Percentiles rank a stretch among this genome's conserved stretches.
Conservation (phyloP, 202 grass and related monocot genomes). For the Zizania palustris region DNA sequence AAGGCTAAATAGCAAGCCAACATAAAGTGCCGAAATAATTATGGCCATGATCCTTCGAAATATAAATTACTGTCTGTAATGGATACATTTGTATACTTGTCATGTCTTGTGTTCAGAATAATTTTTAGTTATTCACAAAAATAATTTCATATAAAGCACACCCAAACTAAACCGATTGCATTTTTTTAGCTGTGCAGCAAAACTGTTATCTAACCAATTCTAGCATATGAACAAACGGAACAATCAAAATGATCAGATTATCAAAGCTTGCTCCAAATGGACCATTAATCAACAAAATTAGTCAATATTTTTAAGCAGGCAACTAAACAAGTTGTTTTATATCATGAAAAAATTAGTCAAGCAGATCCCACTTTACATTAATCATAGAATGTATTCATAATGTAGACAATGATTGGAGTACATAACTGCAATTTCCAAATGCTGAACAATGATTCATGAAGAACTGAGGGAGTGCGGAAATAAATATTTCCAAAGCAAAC, state of each 20-base stretch:
- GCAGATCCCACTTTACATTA: neutral
- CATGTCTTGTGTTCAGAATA: constrained; percentile 17
- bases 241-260: constrained; percentile 9
- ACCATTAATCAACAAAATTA: constrained; percentile 3
- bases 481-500: constrained; percentile 11
- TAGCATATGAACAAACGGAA: constrained; percentile 18
- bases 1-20: constrained; percentile 69
- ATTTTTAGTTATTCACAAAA: neutral
- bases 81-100: neutral
- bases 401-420: constrained; percentile 7
- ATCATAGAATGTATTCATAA: neutral
- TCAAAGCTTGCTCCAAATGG: neutral
- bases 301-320: neutral
- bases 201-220: neutral
- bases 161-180: neutral
- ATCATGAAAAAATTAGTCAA: neutral
- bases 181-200: neutral
- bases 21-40: constrained; percentile 62
- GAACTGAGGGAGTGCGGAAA: neutral
- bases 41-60: constrained; percentile 68
- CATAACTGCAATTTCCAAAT: neutral
- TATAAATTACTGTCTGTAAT: constrained; percentile 42
- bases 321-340: constrained; percentile 10
- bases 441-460: neutral
- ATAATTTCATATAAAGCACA: constrained; percentile 15